phyloP scores from a whole-genome alignment of 1,139 yeast species.

The Pichia sp. region DNA sequence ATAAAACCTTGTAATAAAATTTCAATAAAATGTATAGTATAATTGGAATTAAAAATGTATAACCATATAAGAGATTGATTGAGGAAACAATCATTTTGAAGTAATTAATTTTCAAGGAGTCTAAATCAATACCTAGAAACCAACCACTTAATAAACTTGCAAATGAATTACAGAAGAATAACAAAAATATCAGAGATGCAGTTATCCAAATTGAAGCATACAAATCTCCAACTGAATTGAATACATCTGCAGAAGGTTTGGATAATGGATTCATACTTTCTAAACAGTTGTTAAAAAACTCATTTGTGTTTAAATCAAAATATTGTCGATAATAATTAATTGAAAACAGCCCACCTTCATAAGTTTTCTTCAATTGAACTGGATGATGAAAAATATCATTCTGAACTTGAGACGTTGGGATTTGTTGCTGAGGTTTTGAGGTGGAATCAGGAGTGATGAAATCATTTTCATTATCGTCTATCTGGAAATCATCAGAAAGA shows the following conservation, averaged over 20 bases:
- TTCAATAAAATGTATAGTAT: conserved; percentile 44
- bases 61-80: conserved; percentile 63
- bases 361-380: conserved; percentile 19
- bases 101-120: conserved; percentile 23
- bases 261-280: conserved; percentile 42
- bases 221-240: conserved; percentile 48
- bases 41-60: conserved; percentile 58
- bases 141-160: conserved; percentile 44
- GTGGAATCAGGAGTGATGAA: conserved; percentile 22
- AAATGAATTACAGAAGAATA: conserved; percentile 67
- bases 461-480: conserved; percentile 22
- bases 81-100: conserved; percentile 62
- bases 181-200: conserved; percentile 63
- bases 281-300: conserved; percentile 44
- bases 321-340: conserved; percentile 50
- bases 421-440: not conserved
- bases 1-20: conserved; percentile 37
- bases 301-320: conserved; percentile 59
- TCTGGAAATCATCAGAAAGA: conserved; percentile 4
- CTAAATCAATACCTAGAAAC: conserved; percentile 25
- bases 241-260: conserved; percentile 29
- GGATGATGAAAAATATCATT: not conserved
- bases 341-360: conserved; percentile 43
- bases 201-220: conserved; percentile 86
- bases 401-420: conserved; percentile 1